Evolutionary conservation across 345 rosid species (phyloP).

Genomic region (Angophora floribunda): DNA sequence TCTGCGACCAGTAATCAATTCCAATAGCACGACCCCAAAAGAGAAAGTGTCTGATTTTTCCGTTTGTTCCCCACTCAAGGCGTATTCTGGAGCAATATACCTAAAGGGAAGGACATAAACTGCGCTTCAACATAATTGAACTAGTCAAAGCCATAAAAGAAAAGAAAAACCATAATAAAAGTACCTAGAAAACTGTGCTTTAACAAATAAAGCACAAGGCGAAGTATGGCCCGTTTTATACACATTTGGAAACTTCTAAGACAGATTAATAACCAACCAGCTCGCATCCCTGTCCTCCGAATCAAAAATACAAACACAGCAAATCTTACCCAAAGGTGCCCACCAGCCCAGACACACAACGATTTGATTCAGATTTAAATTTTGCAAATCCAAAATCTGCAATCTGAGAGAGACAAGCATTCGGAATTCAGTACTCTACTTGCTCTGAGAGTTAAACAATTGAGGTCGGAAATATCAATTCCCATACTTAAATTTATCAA

Average conservation of each 20-base stretch:
- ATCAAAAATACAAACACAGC: background rate
- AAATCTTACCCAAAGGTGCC: conserved; percentile 81
- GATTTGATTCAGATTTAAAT: conserved; percentile 47
- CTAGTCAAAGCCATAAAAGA: background rate
- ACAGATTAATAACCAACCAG: background rate
- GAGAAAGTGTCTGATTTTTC: conserved; percentile 86
- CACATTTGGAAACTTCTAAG: background rate
- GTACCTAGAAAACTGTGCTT: accelerated
- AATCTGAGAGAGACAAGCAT: conserved; percentile 29
- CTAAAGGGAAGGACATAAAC: conserved; percentile 3
- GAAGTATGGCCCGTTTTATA: background rate
- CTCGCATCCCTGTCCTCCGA: background rate
- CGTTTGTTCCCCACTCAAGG: conserved; percentile 69
- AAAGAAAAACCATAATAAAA: accelerated
- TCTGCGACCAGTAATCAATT: conserved; percentile 70
- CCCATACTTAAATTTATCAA: accelerated
- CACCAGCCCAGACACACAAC: conserved; percentile 86
- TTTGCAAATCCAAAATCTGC: conserved; percentile 94
- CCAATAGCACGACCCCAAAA: conserved; percentile 84
- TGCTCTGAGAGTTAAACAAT: background rate
- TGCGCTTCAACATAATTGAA: accelerated
- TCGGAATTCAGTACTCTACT: background rate
- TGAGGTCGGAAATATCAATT: background rate
- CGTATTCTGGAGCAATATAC: conserved; percentile 90
- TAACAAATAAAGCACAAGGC: no score